Evolutionary conservation across 148 eudicot species (phyloP).

Genomic region (Fallopia convolvulus): DNA sequence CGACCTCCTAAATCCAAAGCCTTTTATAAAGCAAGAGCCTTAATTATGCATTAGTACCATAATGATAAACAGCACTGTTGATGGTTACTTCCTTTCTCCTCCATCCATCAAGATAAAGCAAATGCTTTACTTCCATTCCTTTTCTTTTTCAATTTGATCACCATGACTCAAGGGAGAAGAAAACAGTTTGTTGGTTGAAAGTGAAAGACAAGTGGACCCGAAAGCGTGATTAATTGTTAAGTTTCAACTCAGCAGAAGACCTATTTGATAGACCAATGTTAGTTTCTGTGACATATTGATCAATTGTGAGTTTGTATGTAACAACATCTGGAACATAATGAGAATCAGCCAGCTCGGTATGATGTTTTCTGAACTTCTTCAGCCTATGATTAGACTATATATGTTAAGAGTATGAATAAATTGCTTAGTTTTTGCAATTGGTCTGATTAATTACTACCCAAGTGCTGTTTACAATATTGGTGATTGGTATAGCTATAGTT

Average conservation of each 20-base stretch:
- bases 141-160: not conserved
- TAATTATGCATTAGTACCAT: conserved; percentile 2
- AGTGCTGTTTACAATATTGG: not conserved
- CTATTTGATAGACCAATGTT: not conserved
- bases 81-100: conserved; percentile 10
- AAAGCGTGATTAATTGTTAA: not conserved
- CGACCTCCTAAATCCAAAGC: conserved; percentile 8
- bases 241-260: not conserved
- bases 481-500: not conserved
- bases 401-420: not conserved
- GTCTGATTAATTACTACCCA: not conserved
- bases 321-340: not conserved
- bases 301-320: not conserved
- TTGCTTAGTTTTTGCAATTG: not conserved
- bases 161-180: conserved; percentile 1
- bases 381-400: not conserved
- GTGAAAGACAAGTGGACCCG: conserved; percentile 9
- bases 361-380: not conserved
- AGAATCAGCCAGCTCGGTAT: not conserved
- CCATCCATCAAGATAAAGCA: not conserved
- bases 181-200: not conserved
- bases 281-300: not conserved
- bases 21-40: conserved; percentile 2
- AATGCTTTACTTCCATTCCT: not conserved
- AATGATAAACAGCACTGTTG: conserved; percentile 2